Percentiles rank a stretch among this genome's conserved stretches.
Evolutionary conservation across 2,329 filamentous ascomycete species (phyloP).

Genomic region (Cladosporium halotolerans): DNA sequence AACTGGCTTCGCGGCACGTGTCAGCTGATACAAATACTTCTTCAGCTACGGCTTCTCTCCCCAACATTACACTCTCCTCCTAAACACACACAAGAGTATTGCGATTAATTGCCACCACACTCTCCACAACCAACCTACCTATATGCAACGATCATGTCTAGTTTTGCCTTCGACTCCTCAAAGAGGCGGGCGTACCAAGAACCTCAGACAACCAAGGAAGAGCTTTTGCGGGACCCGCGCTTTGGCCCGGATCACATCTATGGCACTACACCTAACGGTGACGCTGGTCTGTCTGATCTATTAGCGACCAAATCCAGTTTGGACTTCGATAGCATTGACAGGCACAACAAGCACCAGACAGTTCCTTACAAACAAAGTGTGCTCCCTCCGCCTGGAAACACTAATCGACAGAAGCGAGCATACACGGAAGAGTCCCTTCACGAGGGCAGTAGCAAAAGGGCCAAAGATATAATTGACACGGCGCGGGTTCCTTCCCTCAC

Average conservation of each 20-base stretch:
- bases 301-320: not conserved
- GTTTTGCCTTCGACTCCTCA: not conserved
- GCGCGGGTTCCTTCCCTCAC: not conserved
- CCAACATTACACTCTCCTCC: too few species aligned
- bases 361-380: too few species aligned
- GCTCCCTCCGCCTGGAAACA: too few species aligned
- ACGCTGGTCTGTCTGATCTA: not conserved
- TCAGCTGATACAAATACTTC: too few species aligned
- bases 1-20: too few species aligned
- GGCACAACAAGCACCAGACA: not conserved
- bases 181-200: not conserved
- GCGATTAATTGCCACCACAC: not conserved
- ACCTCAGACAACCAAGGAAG: slow-evolving; percentile 1
- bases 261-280: not conserved
- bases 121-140: not conserved
- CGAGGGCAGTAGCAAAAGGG: not conserved
- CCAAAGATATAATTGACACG: too few species aligned
- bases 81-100: not conserved
- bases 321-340: not conserved
- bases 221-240: not conserved
- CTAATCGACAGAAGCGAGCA: too few species aligned
- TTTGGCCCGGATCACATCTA: not conserved
- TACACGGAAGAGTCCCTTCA: too few species aligned
- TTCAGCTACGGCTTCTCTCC: too few species aligned
- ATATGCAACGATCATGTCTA: not conserved